Evolutionary conservation across 108 stramenopile species (phyloP), one percentile per base, ranked within the genome.

Genomic region (Bacterosira constricta): DNA sequence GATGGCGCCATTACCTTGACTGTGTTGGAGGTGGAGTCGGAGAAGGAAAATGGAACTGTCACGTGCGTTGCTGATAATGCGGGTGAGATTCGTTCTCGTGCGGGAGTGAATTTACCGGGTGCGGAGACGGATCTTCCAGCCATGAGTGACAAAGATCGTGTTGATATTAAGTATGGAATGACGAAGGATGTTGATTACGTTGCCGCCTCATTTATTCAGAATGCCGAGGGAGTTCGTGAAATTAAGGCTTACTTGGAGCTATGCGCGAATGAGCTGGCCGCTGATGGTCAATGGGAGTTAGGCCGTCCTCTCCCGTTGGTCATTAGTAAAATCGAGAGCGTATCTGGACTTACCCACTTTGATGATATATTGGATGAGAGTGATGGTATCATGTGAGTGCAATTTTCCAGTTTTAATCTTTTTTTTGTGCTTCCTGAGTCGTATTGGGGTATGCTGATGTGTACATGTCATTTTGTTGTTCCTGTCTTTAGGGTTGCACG

Each of bases 101-200:
- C 98, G 58, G 98, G 98, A 76, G 96, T 99, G 70, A 99, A 98
- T 78, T 74, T 99, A 6, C 99, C 99, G 9, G 97, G 97, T 44
- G 93, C 90, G 10, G 89, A 90, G 54, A 97, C 95, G 8, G 85
- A 91, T 45, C 79, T 99, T 8, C 90, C 89, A 1, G 93, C 93
- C 59, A 91, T 94, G 93, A 79, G 75, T n/a, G 93, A 83, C 1
- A 97, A 97, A 79, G 96, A 97, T 66, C 77, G 74, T 39, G 79
- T 66, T 4, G 96, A 97, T 71, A 93, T 96, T 26, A 86, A 86
- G 41, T 97, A 91, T 75, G 94, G 95, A 32, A 79, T 93, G 75
- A 79, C 80, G 17, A 94, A 92, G 58, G 92, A 94, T 80, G 91
- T 97, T 26, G 96, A 97, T 52, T 93, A 90, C 50, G 86, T 97